phyloP scores from a whole-genome alignment of 768 basidiomycete genomes.

The Pulveroboletus frians region DNA sequence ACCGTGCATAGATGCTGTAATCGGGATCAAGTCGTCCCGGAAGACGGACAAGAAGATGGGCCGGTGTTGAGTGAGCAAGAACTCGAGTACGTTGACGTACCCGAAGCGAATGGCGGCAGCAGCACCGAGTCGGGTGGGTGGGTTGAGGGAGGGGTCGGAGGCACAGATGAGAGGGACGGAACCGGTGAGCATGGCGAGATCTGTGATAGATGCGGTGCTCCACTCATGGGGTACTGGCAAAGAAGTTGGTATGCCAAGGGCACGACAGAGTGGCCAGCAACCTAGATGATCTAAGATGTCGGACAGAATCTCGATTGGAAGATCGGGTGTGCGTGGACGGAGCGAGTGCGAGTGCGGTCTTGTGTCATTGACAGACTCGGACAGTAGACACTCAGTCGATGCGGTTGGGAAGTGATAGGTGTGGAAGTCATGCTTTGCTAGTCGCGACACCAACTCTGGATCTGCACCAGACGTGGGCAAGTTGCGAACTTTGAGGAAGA shows the following conservation, averaged over 20 bases:
- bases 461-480: slow-evolving; percentile 62
- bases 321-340: slow-evolving; percentile 45
- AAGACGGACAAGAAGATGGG: slow-evolving; percentile 60
- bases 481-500: slow-evolving; percentile 70
- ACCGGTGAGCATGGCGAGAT: slow-evolving; percentile 68
- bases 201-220: slow-evolving; percentile 62
- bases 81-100: slow-evolving; percentile 71
- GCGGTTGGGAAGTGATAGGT: slow-evolving; percentile 54
- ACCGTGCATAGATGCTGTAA: slow-evolving; percentile 72
- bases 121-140: slow-evolving; percentile 68
- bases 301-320: slow-evolving; percentile 72
- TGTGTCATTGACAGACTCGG: slow-evolving; percentile 15
- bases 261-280: slow-evolving; percentile 80
- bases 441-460: slow-evolving; percentile 60
- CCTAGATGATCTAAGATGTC: slow-evolving; percentile 74
- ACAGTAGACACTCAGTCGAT: slow-evolving; percentile 28
- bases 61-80: slow-evolving; percentile 61
- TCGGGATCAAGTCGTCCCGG: slow-evolving; percentile 65
- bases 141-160: slow-evolving; percentile 47
- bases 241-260: slow-evolving; percentile 70
- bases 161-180: slow-evolving; percentile 56
- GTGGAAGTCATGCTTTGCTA: slow-evolving; percentile 71
- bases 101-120: slow-evolving; percentile 64
- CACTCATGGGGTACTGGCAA: slow-evolving; percentile 64
- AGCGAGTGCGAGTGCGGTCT: slow-evolving; percentile 25